Percentiles rank a stretch among this genome's conserved stretches.
Evolutionary conservation across 495 filamentous ascomycete species (phyloP).

Genomic region (Hyaloscypha hepaticicola): DNA sequence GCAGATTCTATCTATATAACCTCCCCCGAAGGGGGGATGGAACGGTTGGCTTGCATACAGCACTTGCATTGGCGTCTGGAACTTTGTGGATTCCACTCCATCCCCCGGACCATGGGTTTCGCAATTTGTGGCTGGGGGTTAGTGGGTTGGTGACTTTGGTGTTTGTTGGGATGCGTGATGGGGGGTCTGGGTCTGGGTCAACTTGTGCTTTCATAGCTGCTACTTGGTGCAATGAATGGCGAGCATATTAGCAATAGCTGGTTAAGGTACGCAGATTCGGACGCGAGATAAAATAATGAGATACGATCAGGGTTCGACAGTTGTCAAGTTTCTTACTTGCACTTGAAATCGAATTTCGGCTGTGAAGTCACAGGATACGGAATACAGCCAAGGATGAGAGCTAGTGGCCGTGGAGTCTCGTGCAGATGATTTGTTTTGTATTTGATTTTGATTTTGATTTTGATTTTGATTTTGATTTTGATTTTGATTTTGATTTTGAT

Average conservation of each 20-base stretch:
- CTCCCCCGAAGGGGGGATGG: constrained; percentile 2
- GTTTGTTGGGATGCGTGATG: background rate
- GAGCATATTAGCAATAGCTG: background rate
- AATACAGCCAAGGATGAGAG: no score
- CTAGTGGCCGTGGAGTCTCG: no score
- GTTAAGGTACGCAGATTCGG: constrained; percentile 1
- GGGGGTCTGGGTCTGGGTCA: background rate
- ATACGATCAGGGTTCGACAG: no score
- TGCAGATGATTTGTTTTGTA: no score
- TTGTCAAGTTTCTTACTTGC: no score
- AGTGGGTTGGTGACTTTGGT: constrained; percentile 4
- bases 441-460: no score
- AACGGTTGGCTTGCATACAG: constrained; percentile 1
- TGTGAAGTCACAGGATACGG: no score
- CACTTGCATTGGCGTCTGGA: constrained; percentile 25
- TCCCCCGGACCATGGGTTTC: no score
- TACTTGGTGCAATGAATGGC: background rate
- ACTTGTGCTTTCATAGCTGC: background rate
- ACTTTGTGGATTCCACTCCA: background rate
- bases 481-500: no score
- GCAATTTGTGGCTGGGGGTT: no score
- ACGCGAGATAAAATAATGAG: background rate
- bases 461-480: no score
- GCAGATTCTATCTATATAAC: constrained; percentile 13
- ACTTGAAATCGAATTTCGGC: no score